phyloP scores from a whole-genome alignment of 192 early-diverging fungal genomes.

The Mortierella antarctica region DNA sequence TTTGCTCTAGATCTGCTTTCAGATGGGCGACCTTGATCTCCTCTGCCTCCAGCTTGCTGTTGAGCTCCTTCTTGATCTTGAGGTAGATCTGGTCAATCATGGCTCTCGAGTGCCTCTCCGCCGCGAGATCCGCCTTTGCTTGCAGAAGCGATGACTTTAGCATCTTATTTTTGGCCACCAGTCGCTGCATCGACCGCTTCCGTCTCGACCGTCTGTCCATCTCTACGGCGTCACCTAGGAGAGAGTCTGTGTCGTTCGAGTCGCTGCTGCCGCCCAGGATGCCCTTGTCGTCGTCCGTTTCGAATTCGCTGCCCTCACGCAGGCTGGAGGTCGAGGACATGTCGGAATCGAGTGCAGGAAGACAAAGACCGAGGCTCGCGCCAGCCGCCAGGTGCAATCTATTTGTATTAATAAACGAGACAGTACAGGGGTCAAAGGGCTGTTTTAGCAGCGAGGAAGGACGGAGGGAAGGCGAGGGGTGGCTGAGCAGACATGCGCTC shows the following conservation, averaged over 20 bases:
- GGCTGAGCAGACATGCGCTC: too few relatives aligned
- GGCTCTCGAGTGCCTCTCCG: constrained; percentile 34
- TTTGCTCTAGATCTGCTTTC: constrained; percentile 27
- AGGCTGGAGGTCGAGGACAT: constrained; percentile 29
- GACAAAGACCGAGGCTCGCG: neutral
- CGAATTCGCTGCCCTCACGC: constrained; percentile 27
- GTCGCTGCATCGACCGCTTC: constrained; percentile 37
- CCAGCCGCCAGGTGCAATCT: constrained; percentile 2
- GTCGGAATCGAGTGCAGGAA: constrained; percentile 12
- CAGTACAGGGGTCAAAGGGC: too few relatives aligned
- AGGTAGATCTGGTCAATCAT: constrained; percentile 48
- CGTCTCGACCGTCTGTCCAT: constrained; percentile 31
- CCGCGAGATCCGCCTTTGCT: constrained; percentile 40
- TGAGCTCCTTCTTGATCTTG: constrained; percentile 46
- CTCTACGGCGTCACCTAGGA: constrained; percentile 20
- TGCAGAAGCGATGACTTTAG: constrained; percentile 31
- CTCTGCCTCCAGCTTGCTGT: constrained; percentile 30
- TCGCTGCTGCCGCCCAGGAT: constrained; percentile 19
- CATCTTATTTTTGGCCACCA: constrained; percentile 44
- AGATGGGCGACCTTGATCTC: constrained; percentile 33
- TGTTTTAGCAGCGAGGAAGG: too few relatives aligned
- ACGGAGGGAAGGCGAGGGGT: too few relatives aligned
- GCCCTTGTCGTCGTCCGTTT: constrained; percentile 36
- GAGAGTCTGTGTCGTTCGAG: constrained; percentile 36
- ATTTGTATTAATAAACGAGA: too few relatives aligned